Evolutionary conservation across 495 filamentous ascomycete genomes (phyloP).

Genomic region (Paragyromitra xinjiangensis): DNA sequence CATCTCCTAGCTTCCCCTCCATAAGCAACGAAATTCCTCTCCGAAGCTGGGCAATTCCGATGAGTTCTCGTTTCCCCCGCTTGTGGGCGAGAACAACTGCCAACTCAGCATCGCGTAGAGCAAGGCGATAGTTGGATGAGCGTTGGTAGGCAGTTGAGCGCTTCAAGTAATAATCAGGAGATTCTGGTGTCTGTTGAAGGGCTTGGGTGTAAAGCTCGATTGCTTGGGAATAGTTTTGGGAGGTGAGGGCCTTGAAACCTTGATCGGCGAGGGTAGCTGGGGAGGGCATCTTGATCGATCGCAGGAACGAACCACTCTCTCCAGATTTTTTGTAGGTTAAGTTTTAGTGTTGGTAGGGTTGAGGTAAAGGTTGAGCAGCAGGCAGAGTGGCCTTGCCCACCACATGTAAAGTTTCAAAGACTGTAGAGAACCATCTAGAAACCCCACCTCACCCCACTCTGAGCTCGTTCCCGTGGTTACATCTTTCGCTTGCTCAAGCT

Average conservation of each 20-base stretch:
- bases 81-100: conserved; percentile 74
- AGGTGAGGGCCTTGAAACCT: conserved; percentile 71
- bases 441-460: not conserved
- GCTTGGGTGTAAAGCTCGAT: conserved; percentile 79
- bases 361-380: not conserved
- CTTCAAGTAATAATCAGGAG: conserved; percentile 85
- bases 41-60: conserved; percentile 81
- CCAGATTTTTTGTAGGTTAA: not conserved
- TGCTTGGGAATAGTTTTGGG: conserved; percentile 71
- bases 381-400: not conserved
- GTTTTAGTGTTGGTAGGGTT: not conserved
- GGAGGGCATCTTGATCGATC: conserved; percentile 42
- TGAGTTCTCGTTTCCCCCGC: conserved; percentile 80
- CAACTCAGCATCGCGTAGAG: conserved; percentile 81
- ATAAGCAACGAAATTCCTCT: conserved; percentile 77
- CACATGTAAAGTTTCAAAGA: not conserved
- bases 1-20: conserved; percentile 77
- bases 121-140: conserved; percentile 61
- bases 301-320: not conserved
- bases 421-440: not conserved
- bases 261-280: conserved; percentile 63
- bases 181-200: conserved; percentile 70
- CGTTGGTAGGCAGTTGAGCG: conserved; percentile 85
- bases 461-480: too few species aligned
- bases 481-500: too few species aligned